Conservation (phyloP, 2,329 filamentous ascomycete species). For the Amylocarpus encephaloides region DNA sequence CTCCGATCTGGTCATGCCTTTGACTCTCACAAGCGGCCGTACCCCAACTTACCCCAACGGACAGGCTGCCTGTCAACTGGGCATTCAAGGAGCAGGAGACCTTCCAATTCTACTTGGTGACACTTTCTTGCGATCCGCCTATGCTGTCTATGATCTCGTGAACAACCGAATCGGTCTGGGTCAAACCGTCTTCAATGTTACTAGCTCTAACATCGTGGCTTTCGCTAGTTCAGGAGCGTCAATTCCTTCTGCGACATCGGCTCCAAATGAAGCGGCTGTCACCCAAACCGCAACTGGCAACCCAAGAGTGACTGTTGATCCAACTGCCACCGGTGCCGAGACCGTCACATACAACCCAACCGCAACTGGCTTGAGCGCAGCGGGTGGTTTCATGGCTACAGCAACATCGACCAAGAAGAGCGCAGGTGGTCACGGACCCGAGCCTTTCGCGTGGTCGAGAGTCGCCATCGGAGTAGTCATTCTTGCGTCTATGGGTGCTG, state of each 20-base stretch:
- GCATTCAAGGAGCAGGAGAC: conserved; percentile 38
- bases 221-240: conserved; percentile 26
- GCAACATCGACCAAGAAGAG: conserved; percentile 19
- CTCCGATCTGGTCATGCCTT: conserved; percentile 39
- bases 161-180: conserved; percentile 46
- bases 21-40: conserved; percentile 30
- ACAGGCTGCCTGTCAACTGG: conserved; percentile 45
- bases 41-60: conserved; percentile 27
- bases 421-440: conserved; percentile 17
- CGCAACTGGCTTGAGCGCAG: conserved; percentile 25
- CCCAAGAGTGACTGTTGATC: conserved; percentile 17
- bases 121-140: conserved; percentile 48
- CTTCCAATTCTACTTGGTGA: conserved; percentile 40
- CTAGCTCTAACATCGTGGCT: conserved; percentile 28
- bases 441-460: conserved; percentile 25
- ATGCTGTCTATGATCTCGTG: conserved; percentile 48
- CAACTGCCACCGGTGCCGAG: conserved; percentile 14
- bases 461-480: conserved; percentile 19
- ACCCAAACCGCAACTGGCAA: conserved; percentile 27
- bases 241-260: conserved; percentile 24
- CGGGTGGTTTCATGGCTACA: conserved; percentile 22
- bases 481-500: conserved; percentile 22
- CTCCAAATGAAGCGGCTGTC: conserved; percentile 20
- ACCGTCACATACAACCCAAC: conserved; percentile 25
- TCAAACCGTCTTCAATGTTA: conserved; percentile 40